Conservation (phyloP, 768 basidiomycete species). For the Lenzites betulinus region DNA sequence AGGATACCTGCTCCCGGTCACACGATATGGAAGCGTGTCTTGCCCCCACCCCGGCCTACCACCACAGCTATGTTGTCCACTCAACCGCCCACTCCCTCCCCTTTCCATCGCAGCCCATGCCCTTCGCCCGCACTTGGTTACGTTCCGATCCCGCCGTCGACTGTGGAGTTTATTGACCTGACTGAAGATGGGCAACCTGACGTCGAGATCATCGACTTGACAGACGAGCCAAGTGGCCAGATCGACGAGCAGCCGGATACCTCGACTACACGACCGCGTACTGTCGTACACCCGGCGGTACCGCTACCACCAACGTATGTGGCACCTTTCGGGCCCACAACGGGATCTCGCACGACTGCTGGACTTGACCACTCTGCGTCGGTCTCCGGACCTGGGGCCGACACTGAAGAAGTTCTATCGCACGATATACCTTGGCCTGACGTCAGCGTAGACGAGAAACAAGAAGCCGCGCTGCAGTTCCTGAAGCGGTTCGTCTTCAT, state of each 20-base stretch:
- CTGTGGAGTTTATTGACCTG: not conserved
- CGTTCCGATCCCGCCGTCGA: not conserved
- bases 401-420: not conserved
- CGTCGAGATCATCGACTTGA: slow-evolving; percentile 16
- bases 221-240: not conserved
- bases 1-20: not conserved
- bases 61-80: not conserved
- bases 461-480: slow-evolving; percentile 15
- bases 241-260: not conserved
- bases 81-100: not conserved
- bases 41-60: not conserved
- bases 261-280: not conserved
- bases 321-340: too few species aligned
- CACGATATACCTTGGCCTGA: too few species aligned
- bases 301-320: not conserved
- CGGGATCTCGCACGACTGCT: too few species aligned
- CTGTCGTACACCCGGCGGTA: not conserved
- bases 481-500: slow-evolving; percentile 9
- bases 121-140: not conserved
- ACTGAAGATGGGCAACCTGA: not conserved
- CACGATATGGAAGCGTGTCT: slow-evolving; percentile 2
- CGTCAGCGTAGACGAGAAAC: not conserved
- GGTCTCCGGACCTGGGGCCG: not conserved
- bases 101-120: not conserved
- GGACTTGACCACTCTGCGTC: not conserved